Base-by-base conservation (phyloP, 2,329 filamentous ascomycete species). In the Aspergillus clavatus region DNA sequence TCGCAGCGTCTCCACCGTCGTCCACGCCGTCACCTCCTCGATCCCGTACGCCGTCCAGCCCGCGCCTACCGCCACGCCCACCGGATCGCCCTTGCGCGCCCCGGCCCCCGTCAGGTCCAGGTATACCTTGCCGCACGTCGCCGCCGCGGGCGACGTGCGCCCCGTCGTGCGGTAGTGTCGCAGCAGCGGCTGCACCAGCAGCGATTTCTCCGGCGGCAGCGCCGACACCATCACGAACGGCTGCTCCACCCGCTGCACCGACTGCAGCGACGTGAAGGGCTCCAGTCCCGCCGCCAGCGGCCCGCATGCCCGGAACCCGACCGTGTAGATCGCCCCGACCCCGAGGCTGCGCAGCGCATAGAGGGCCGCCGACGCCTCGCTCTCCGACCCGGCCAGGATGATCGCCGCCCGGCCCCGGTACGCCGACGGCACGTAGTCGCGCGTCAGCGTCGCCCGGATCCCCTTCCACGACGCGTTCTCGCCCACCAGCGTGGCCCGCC, bases 401-500 rank as follows among this genome's bases (percentile, higher is more conserved):
- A 94, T 80, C 2, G 87, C 87, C 3, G 86, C 81, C 38, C 87
- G 81, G 33, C 82, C 83, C 53, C 79, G 80, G 64, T 91, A 94
- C 1, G 88, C 87, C 4, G 86, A 89, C 0, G 88, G 87, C 0
- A 89, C 86, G 54, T 90, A 83, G 57, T 94, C 87, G 18, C 86
- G 79, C 3, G 84, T 93, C 47, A 94, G 72, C 0, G 87, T 89
- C 42, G 86, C 85, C 38, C 89, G 76, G 46, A 94, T 91, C 1
- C 87, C 88, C 64, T 88, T 89, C 87, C 88, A 93, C 11, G 83
- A 82, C 8, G 87, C 85, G 55, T 94, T 94, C 57, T 93, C 87
- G 38, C 89, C 85, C 12, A 90, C 72, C 31, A 91, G 78, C 4
- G 76, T 45, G 3, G 52, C 38, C 14, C 33, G 45, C 31, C 42